These are phyloP conservation scores for Hyparrhenia diplandra DNA, from an alignment of 176 grass and related monocot species.

Conservation along the genomic window DNA sequence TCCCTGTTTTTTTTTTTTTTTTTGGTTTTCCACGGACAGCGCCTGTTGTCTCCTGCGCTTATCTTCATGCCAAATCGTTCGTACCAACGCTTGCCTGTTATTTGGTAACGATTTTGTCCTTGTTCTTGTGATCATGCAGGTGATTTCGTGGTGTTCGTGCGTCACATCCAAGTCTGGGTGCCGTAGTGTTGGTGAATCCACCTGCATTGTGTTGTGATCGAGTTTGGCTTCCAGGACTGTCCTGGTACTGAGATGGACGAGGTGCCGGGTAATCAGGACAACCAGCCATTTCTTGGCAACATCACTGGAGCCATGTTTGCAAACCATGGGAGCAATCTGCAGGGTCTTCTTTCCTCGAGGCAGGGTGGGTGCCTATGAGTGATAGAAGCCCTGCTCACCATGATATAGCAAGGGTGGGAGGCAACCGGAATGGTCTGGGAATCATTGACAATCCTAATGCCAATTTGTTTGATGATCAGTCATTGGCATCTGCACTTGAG, in stretches of 20 bases:
- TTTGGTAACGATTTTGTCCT: slow-evolving; percentile 7
- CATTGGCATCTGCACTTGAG: slow-evolving; percentile 25
- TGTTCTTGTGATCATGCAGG: slow-evolving; percentile 20
- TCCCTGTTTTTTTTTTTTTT: too few relatives aligned
- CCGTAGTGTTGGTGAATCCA: slow-evolving; percentile 1
- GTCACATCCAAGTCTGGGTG: background rate
- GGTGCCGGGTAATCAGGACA: background rate
- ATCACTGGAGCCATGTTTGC: slow-evolving; percentile 3
- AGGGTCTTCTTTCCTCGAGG: background rate
- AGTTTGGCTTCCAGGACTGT: background rate
- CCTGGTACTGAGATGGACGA: slow-evolving; percentile 18
- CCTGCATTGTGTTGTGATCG: slow-evolving; percentile 17
- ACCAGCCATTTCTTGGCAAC: background rate
- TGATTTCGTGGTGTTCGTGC: background rate
- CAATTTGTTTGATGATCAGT: slow-evolving; percentile 37
- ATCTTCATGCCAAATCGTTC: background rate
- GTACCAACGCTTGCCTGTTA: background rate
- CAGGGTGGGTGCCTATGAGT: background rate
- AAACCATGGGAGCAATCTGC: background rate
- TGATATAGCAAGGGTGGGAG: background rate
- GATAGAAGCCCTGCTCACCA: background rate
- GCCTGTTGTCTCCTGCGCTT: background rate
- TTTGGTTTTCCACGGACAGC: too few relatives aligned
- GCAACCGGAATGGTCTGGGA: background rate
- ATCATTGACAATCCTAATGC: background rate